Conservation (phyloP, 305 asterid genomes). For the Withania somnifera region DNA sequence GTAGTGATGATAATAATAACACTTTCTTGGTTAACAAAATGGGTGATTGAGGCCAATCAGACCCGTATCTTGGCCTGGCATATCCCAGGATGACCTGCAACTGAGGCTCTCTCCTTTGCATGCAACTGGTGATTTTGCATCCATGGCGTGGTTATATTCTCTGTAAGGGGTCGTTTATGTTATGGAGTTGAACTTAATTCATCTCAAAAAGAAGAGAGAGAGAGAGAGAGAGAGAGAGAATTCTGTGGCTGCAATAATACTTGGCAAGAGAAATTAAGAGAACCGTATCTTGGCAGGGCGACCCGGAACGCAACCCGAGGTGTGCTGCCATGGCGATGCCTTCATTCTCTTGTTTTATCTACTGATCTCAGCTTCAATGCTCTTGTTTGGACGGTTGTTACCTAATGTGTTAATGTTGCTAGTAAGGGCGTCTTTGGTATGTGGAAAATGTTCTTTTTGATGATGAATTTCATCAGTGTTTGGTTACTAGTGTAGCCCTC, state of each 20-base stretch:
- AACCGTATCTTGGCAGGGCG: constrained; percentile 5
- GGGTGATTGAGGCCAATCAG: neutral
- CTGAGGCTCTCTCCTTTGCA: neutral
- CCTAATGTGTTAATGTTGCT: neutral
- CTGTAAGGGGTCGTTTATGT: neutral
- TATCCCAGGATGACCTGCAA: neutral
- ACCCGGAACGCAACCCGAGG: neutral
- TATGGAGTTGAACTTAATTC: neutral
- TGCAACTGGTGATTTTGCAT: neutral
- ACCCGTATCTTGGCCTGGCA: constrained; percentile 2
- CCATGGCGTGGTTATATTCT: neutral
- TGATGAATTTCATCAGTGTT: neutral
- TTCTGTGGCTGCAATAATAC: neutral
- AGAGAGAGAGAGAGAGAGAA: neutral
- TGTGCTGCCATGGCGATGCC: constrained; percentile 6
- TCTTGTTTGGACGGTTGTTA: neutral
- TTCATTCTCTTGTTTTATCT: neutral
- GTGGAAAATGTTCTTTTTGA: neutral
- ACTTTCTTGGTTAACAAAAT: neutral
- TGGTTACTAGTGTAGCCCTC: neutral
- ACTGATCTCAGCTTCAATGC: constrained; percentile 11
- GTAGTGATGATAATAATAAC: neutral
- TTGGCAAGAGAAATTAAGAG: neutral
- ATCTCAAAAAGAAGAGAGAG: neutral
- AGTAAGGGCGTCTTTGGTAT: neutral